Conservation (phyloP, 1,284 basidiomycete genomes). For the Leccinum colubrinum region DNA sequence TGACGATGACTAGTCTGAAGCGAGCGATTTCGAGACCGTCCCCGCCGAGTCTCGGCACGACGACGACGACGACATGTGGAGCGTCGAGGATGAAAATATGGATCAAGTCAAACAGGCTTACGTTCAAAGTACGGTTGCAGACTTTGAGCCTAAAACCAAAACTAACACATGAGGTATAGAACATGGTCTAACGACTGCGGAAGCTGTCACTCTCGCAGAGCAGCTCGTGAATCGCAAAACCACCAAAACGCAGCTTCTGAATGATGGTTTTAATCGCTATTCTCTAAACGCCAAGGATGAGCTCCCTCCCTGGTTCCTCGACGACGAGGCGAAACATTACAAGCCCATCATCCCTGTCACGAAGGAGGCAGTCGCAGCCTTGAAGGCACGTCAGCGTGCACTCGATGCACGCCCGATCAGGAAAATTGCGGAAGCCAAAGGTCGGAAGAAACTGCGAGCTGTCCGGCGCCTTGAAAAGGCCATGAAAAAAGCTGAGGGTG, state of each 20-base stretch:
- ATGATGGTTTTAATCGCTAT: constrained; percentile 95
- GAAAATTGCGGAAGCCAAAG: constrained; percentile 98
- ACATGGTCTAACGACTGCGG: constrained; percentile 85
- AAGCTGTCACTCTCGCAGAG: constrained; percentile 92
- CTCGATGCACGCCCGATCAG: constrained; percentile 98
- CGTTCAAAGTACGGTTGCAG: constrained; percentile 60
- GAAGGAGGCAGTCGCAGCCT: constrained; percentile 88
- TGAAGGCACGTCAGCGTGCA: constrained; percentile 90
- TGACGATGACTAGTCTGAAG: constrained; percentile 22
- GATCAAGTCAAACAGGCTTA: constrained; percentile 72
- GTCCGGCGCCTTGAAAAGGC: constrained; percentile 87
- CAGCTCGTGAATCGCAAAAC: constrained; percentile 90
- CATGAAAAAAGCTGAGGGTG: constrained; percentile 94
- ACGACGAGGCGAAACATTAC: constrained; percentile 94
- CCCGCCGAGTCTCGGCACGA: constrained; percentile 49
- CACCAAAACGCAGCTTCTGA: constrained; percentile 87
- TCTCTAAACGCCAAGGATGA: constrained; percentile 90
- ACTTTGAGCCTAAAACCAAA: constrained; percentile 1
- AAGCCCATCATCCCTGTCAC: constrained; percentile 95
- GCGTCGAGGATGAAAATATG: constrained; percentile 76
- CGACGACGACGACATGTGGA: constrained; percentile 76
- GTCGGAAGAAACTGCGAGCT: constrained; percentile 93
- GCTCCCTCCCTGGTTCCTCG: constrained; percentile 95
- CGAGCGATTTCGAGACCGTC: constrained; percentile 22
- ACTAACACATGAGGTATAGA: constrained; percentile 53